phyloP scores from a whole-genome alignment of 192 early-diverging fungal species.

The Entomortierella lignicola region DNA sequence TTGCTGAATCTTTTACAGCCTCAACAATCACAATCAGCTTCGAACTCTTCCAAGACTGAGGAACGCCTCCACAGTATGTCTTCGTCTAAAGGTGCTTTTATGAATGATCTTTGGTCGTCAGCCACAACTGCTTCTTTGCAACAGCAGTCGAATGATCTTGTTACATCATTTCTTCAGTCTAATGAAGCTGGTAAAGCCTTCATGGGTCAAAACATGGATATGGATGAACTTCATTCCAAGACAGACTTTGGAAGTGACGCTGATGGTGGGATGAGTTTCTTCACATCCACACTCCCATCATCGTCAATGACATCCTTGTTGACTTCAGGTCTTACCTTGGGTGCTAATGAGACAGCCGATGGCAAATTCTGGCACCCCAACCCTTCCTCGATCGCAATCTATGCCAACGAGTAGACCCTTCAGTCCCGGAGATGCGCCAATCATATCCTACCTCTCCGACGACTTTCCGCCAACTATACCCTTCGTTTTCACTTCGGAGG shows the following conservation, averaged over 20 bases:
- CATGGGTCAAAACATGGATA: slow-evolving; percentile 14
- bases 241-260: not conserved
- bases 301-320: slow-evolving; percentile 6
- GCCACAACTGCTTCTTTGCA: slow-evolving; percentile 3
- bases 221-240: slow-evolving; percentile 13
- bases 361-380: slow-evolving; percentile 36
- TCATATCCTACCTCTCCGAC: slow-evolving; percentile 9
- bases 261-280: not conserved
- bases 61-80: not conserved
- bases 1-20: slow-evolving; percentile 31
- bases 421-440: slow-evolving; percentile 7
- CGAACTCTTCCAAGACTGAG: not conserved
- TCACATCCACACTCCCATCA: slow-evolving; percentile 1
- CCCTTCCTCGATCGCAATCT: slow-evolving; percentile 25
- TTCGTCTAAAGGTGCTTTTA: not conserved
- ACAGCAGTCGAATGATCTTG: slow-evolving; percentile 18
- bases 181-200: slow-evolving; percentile 25
- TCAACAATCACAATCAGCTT: not conserved
- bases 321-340: slow-evolving; percentile 11
- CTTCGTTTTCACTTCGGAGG: not conserved
- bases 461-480: not conserved
- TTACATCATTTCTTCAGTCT: slow-evolving; percentile 31
- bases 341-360: slow-evolving; percentile 8
- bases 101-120: slow-evolving; percentile 16
- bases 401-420: slow-evolving; percentile 29